Evolutionary conservation across 495 filamentous ascomycete genomes (phyloP).

Genomic region (Neurospora sp.): DNA sequence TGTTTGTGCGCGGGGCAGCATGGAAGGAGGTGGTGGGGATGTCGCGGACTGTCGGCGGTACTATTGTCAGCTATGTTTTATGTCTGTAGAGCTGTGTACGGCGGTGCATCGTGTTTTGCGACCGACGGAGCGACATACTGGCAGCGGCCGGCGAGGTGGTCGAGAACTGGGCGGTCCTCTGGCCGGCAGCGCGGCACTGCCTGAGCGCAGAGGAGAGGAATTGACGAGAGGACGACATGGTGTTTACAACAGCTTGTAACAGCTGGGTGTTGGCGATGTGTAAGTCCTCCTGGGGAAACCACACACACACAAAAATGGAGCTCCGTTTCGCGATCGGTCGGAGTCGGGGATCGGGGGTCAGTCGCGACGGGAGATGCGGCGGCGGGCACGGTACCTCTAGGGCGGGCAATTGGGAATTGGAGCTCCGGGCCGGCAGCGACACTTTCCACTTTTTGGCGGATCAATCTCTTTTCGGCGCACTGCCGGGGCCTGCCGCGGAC

Average conservation of each 20-base stretch:
- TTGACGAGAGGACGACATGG: conserved; percentile 5
- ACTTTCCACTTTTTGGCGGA: conserved; percentile 6
- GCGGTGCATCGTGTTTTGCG: not conserved
- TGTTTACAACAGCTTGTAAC: not conserved
- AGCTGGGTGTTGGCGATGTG: not conserved
- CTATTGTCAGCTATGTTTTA: not conserved
- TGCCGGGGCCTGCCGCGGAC: not conserved
- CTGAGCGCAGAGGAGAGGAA: conserved; percentile 6
- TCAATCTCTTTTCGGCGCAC: conserved; percentile 1
- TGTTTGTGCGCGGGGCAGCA: conserved; percentile 1
- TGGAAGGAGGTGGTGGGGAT: conserved; percentile 8
- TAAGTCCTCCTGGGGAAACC: not conserved
- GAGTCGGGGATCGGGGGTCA: not conserved
- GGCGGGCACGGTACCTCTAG: not conserved
- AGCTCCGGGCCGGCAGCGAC: not conserved
- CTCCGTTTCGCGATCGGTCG: not conserved
- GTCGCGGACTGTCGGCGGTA: conserved; percentile 6
- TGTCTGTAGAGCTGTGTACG: not conserved
- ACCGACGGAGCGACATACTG: conserved; percentile 1
- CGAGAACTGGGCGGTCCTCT: conserved; percentile 3
- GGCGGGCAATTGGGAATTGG: not conserved
- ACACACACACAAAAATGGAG: not conserved
- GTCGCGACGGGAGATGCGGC: not conserved
- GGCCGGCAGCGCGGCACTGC: conserved; percentile 2
- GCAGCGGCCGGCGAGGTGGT: conserved; percentile 4